Evolutionary conservation across 2,329 filamentous ascomycete species (phyloP).

Genomic region (Thelonectria discophora): DNA sequence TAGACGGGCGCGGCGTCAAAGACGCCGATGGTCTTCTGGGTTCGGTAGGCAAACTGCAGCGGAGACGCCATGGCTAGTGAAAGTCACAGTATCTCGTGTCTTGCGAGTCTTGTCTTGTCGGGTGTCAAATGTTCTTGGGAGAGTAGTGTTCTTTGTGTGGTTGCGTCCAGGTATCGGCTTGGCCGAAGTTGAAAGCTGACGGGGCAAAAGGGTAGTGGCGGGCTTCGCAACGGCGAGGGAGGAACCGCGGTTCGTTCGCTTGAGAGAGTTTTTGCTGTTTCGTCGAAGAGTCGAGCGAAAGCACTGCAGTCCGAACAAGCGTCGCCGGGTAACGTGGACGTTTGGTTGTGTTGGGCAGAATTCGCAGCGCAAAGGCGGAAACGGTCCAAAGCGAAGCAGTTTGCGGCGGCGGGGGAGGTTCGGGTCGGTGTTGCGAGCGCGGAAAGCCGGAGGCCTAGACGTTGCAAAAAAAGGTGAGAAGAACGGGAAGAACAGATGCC

Average conservation of each 20-base stretch:
- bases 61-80: conserved; percentile 92
- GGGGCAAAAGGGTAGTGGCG: not conserved
- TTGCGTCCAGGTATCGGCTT: conserved; percentile 18
- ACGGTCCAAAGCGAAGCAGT: conserved; percentile 29
- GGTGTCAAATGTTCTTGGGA: conserved; percentile 41
- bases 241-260: conserved; percentile 20
- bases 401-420: conserved; percentile 24
- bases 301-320: conserved; percentile 3
- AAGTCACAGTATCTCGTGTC: conserved; percentile 73
- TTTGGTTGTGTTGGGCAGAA: conserved; percentile 33
- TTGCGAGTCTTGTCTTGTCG: conserved; percentile 41
- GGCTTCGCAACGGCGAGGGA: conserved; percentile 10
- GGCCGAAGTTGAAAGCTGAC: conserved; percentile 2
- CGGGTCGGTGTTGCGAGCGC: conserved; percentile 17
- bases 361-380: conserved; percentile 24
- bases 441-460: conserved; percentile 32
- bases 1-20: conserved; percentile 92
- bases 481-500: conserved; percentile 49
- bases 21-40: conserved; percentile 94
- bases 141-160: conserved; percentile 11
- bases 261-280: conserved; percentile 10
- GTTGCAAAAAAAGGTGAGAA: conserved; percentile 35
- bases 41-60: conserved; percentile 96
- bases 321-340: conserved; percentile 33
- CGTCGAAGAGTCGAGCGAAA: conserved; percentile 16